Evolutionary conservation across 2,329 filamentous ascomycete genomes (phyloP).

Genomic region (Cladosporium sphaerospermum): DNA sequence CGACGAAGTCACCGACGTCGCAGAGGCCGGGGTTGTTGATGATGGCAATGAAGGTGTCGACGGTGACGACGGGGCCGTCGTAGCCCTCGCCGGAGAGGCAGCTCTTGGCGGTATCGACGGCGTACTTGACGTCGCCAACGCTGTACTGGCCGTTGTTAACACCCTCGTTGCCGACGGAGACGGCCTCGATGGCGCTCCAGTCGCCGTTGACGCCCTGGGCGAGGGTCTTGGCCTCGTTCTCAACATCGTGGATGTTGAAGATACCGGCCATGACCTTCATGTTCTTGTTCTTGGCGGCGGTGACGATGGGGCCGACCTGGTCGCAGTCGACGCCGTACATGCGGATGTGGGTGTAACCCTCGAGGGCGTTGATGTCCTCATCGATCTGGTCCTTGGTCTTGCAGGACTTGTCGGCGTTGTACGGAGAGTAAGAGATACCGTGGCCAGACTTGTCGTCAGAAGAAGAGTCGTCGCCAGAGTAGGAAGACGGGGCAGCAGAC

Average conservation of each 20-base stretch:
- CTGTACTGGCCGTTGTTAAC: conserved; percentile 59
- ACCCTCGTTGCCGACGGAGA: conserved; percentile 75
- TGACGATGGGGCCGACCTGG: conserved; percentile 58
- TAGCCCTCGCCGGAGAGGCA: conserved; percentile 60
- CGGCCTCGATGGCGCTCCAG: conserved; percentile 64
- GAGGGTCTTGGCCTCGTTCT: conserved; percentile 55
- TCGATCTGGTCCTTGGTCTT: conserved; percentile 59
- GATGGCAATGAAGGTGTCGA: conserved; percentile 71
- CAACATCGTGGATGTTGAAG: conserved; percentile 55
- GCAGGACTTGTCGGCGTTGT: conserved; percentile 54
- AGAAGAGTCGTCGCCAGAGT: neutral
- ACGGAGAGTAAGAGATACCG: conserved; percentile 55
- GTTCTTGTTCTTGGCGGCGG: conserved; percentile 56
- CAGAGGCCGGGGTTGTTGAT: conserved; percentile 68
- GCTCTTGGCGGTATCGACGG: conserved; percentile 52
- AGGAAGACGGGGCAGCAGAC: neutral
- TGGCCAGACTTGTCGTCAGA: conserved; percentile 25
- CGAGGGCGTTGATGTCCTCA: conserved; percentile 55
- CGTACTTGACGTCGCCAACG: conserved; percentile 47
- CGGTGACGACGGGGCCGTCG: conserved; percentile 66
- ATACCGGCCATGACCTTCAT: conserved; percentile 71
- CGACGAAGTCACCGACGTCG: conserved; percentile 67
- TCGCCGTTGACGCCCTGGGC: conserved; percentile 53
- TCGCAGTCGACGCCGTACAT: conserved; percentile 77
- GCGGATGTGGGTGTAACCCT: conserved; percentile 60